These are phyloP conservation scores for Micractinium conductrix DNA, from an alignment of 139 green algal genomes.

Conservation along the genomic window DNA sequence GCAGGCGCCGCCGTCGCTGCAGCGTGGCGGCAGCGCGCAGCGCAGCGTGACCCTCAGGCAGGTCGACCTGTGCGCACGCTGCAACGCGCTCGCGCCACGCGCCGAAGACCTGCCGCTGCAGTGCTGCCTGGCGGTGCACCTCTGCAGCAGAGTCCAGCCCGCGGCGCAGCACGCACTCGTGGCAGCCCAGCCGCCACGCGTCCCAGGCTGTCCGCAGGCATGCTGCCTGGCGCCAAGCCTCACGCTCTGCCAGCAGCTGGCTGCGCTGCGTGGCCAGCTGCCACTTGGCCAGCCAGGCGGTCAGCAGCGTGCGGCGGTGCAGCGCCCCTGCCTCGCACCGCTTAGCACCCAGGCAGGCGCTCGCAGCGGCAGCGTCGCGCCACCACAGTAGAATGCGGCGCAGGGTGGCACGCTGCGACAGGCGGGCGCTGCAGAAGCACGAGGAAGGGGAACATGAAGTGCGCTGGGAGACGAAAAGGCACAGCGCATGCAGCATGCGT, in stretches of 20 bases:
- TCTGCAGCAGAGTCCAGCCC: not conserved
- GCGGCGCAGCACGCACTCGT: not conserved
- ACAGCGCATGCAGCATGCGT: not conserved
- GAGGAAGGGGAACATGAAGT: too few relatives aligned
- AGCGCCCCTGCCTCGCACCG: not conserved
- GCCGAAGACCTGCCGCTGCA: not conserved
- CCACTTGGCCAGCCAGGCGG: not conserved
- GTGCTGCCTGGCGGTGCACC: not conserved
- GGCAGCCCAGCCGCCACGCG: not conserved
- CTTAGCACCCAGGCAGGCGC: not conserved
- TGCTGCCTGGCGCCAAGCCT: not conserved
- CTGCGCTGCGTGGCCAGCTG: slow-evolving; percentile 6
- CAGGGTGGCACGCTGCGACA: not conserved
- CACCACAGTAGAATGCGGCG: not conserved
- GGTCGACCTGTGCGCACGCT: slow-evolving; percentile 1
- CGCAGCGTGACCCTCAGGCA: not conserved
- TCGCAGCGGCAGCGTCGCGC: not conserved
- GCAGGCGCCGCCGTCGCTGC: slow-evolving; percentile 10
- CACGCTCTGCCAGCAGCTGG: not conserved
- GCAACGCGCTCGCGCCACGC: not conserved
- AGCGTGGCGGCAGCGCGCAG: not conserved
- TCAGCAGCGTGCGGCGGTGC: not conserved
- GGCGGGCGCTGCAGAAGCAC: not conserved
- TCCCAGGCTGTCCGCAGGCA: not conserved
- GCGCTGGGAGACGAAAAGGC: not conserved